Evolutionary conservation across 805 yeast genomes (phyloP), one percentile per base, ranked within the genome.

Genomic region (Pichia paraexigua): DNA sequence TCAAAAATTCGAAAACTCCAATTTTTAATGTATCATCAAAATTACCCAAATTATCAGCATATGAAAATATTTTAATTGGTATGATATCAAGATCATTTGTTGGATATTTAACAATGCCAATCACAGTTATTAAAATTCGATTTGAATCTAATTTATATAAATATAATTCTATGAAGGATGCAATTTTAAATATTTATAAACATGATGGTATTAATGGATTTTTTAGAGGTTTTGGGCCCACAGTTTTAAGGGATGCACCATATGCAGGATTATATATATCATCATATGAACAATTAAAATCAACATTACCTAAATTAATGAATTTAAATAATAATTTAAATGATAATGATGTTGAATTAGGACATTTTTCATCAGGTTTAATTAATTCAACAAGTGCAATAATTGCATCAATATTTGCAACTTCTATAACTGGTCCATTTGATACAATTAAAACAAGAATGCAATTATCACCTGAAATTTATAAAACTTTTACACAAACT

Each of bases 261-360:
- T 87, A 94, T 65, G 97, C 99, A 8, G 99, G 99, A 0, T 63
- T 94, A 5, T 92, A 94, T 61, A 89, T 94, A 28, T 68, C 90
- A 39, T 78, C 90, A 56, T 92, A 92, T 66, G 97, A 92, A 63
- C 75, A 82, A 52, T 74, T 82, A 49, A 90, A 90, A 62, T 73
- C 72, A 11, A 42, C 74, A 5, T 52, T 83, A 9, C 89, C 92
- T 5, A 56, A 40, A 11, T 17, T 73, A 11, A 47, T 71, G 40
- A 68, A 71, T 5, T 32, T 55, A 3, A 40, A 43, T 12, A 32
- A 21, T 4, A 25, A 45, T 35, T 35, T 24, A 7, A 24, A 24
- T 7, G 7, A 43, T 25, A 37, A 43, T 25, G 44, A 42, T 43
- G 45, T 30, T 13, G 51, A 55, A 22, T 52, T 63, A 46, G 52